Percentiles rank a stretch among this genome's conserved stretches.
Conservation (phyloP, 257 asterid species). For the Capsicum baccatum region DNA sequence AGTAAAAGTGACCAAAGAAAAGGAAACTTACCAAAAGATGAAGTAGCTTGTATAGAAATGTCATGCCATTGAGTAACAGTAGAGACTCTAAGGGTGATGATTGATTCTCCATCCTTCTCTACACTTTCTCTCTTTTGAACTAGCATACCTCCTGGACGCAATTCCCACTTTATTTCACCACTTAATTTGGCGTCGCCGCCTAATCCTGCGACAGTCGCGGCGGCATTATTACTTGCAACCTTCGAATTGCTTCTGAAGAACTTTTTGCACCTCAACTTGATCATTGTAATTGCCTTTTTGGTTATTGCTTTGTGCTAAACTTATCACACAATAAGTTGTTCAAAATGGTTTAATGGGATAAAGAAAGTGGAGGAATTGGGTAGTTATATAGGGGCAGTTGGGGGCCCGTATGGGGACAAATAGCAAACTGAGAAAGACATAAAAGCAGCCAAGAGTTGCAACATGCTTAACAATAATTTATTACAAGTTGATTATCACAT, state of each 20-base stretch:
- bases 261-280: constrained; percentile 71
- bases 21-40: constrained; percentile 71
- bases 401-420: constrained; percentile 44
- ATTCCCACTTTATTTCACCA: constrained; percentile 75
- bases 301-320: background rate
- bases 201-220: background rate
- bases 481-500: constrained; percentile 2
- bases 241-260: constrained; percentile 62
- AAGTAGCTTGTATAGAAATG: constrained; percentile 60
- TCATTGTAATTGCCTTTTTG: constrained; percentile 40
- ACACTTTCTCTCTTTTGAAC: constrained; percentile 70
- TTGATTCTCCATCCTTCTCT: constrained; percentile 41
- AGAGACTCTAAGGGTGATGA: constrained; percentile 64
- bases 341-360: constrained; percentile 14
- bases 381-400: constrained; percentile 46
- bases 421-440: constrained; percentile 33
- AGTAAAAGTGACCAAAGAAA: background rate
- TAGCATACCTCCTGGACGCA: constrained; percentile 90
- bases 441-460: constrained; percentile 30
- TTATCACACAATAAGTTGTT: background rate
- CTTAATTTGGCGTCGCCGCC: background rate
- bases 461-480: constrained; percentile 26
- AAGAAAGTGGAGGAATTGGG: constrained; percentile 32
- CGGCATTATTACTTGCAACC: constrained; percentile 28
- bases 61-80: constrained; percentile 64